These are phyloP conservation scores for Vitis hybrid DNA, from an alignment of 177 flowering plant species.

Conservation along the genomic window DNA sequence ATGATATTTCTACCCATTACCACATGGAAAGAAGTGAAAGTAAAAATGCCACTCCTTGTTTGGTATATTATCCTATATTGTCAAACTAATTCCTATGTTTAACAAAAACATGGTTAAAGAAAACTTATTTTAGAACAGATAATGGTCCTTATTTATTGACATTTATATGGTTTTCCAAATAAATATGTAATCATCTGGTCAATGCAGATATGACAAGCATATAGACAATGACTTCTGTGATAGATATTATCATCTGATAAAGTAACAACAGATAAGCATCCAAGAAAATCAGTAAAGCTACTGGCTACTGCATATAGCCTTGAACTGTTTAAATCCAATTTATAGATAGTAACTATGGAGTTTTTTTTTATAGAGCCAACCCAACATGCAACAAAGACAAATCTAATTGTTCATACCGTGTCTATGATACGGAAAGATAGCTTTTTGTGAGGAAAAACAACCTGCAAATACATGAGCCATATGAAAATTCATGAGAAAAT, in stretches of 20 bases:
- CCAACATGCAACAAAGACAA: neutral
- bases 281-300: neutral
- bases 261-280: neutral
- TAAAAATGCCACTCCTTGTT: too few species aligned
- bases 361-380: neutral
- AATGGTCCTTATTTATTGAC: too few species aligned
- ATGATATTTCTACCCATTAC: too few species aligned
- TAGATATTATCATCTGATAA: neutral
- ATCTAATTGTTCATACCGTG: conserved; percentile 51
- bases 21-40: too few species aligned
- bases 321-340: neutral
- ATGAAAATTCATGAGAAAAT: neutral
- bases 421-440: conserved; percentile 93
- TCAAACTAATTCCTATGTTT: too few species aligned
- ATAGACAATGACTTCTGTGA: neutral
- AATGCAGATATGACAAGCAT: neutral
- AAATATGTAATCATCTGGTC: too few species aligned
- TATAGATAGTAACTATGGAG: neutral
- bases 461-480: conserved; percentile 42
- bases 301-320: neutral
- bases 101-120: too few species aligned
- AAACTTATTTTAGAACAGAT: too few species aligned
- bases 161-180: too few species aligned
- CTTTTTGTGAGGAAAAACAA: conserved; percentile 94
- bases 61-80: too few species aligned